Evolutionary conservation across 225 moss, liverwort and hornwort genomes (phyloP).

Genomic region (Marchantia polymorpha): DNA sequence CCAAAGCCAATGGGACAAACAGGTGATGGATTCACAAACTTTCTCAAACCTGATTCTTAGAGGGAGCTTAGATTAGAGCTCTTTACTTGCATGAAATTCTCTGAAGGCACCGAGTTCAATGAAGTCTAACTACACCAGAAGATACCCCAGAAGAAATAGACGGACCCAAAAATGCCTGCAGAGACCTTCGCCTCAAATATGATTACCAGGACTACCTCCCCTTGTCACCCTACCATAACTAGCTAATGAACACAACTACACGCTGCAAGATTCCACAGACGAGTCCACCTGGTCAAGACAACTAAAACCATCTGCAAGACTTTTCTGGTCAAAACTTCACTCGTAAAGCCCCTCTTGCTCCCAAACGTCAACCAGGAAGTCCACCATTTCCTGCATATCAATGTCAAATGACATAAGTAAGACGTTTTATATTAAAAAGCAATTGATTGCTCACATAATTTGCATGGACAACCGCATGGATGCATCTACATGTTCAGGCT

Average conservation of each 20-base stretch:
- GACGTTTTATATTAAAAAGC: no score
- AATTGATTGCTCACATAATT: no score
- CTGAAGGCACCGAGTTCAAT: constrained; percentile 5
- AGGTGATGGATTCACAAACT: neutral
- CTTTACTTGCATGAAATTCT: constrained; percentile 11
- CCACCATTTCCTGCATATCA: constrained; percentile 86
- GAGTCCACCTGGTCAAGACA: constrained; percentile 28
- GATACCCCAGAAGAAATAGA: constrained; percentile 16
- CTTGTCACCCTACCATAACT: constrained; percentile 12
- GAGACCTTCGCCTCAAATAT: constrained; percentile 7
- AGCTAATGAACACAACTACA: constrained; percentile 14
- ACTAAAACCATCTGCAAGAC: constrained; percentile 6
- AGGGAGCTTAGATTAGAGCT: neutral
- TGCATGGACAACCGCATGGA: no score
- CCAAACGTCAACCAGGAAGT: constrained; percentile 95
- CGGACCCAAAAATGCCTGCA: constrained; percentile 24
- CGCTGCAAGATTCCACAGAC: constrained; percentile 12
- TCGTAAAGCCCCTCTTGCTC: constrained; percentile 95
- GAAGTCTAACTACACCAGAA: constrained; percentile 4
- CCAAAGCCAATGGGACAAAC: neutral
- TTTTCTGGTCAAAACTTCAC: constrained; percentile 32
- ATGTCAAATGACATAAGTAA: no score
- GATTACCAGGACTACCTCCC: neutral
- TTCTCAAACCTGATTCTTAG: neutral
- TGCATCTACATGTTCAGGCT: no score